Conservation (phyloP, 140 eudicot genomes). For the Erigeron philadelphicus region DNA sequence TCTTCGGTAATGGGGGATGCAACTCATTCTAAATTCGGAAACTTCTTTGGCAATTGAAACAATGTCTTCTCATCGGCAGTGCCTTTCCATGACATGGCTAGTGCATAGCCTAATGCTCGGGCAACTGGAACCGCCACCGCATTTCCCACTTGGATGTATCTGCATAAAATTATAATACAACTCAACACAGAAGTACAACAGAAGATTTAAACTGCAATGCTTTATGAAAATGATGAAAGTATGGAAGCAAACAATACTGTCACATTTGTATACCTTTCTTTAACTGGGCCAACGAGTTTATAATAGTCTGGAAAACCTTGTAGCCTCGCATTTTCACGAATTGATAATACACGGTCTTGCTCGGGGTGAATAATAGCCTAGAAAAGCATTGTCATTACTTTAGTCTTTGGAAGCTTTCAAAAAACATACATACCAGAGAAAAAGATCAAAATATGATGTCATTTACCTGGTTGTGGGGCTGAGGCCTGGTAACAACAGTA, state of each 20-base stretch:
- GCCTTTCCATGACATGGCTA: conserved; percentile 53
- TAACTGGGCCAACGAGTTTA: conserved; percentile 50
- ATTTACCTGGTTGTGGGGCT: conserved; percentile 76
- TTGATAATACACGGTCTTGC: conserved; percentile 57
- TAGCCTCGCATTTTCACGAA: conserved; percentile 64
- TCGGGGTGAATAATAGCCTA: conserved; percentile 64
- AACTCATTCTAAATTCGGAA: conserved; percentile 24
- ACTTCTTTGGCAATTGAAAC: conserved; percentile 42
- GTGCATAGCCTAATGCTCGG: conserved; percentile 60
- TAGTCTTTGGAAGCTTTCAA: no score
- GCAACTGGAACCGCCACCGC: conserved; percentile 89
- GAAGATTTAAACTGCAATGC: no score
- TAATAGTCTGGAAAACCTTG: conserved; percentile 79
- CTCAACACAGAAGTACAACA: not conserved
- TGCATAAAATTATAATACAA: not conserved
- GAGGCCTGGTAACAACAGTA: conserved; percentile 77
- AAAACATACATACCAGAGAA: no score
- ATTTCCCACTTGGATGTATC: conserved; percentile 87
- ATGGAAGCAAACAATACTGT: no score
- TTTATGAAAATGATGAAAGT: no score
- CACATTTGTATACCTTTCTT: conserved; percentile 42
- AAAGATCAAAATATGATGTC: no score
- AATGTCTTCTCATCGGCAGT: conserved; percentile 31
- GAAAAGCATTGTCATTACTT: conserved; percentile 9
- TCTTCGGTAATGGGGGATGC: conserved; percentile 16